Evolutionary conservation across 169 alveolate species (phyloP).

Genomic region (Hepatocystis sp.): DNA sequence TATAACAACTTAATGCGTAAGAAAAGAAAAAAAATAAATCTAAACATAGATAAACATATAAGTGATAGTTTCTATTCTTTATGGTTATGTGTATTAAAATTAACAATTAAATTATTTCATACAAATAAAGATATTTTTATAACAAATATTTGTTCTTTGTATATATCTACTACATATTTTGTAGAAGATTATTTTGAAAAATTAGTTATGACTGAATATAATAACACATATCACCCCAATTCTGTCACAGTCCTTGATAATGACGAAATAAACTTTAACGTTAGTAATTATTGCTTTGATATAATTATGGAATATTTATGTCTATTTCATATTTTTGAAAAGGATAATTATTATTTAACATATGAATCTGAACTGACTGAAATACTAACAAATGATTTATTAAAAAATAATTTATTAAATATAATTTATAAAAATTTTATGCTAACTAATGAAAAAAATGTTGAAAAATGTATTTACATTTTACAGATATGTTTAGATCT

Average conservation of each 20-base stretch:
- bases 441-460: slow-evolving; percentile 33
- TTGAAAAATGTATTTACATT: slow-evolving; percentile 48
- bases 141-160: slow-evolving; percentile 39
- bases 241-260: too few species aligned
- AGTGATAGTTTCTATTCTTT: slow-evolving; percentile 53
- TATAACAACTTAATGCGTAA: too few species aligned
- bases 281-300: slow-evolving; percentile 45
- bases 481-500: slow-evolving; percentile 35
- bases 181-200: slow-evolving; percentile 30
- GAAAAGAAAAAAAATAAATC: slow-evolving; percentile 39
- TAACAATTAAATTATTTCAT: slow-evolving; percentile 14
- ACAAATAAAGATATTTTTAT: slow-evolving; percentile 34
- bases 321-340: slow-evolving; percentile 40
- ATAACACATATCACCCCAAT: too few species aligned
- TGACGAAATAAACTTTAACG: neutral
- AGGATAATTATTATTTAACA: slow-evolving; percentile 31
- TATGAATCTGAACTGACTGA: slow-evolving; percentile 10
- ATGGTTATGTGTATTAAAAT: slow-evolving; percentile 42
- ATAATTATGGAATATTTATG: slow-evolving; percentile 56
- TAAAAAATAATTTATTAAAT: slow-evolving; percentile 13
- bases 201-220: too few species aligned
- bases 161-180: slow-evolving; percentile 10
- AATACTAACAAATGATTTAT: slow-evolving; percentile 21
- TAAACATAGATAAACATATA: slow-evolving; percentile 41
- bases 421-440: slow-evolving; percentile 18